These are phyloP conservation scores for Verticillium isaacii DNA, from an alignment of 2,329 filamentous ascomycete species.

Conservation along the genomic window DNA sequence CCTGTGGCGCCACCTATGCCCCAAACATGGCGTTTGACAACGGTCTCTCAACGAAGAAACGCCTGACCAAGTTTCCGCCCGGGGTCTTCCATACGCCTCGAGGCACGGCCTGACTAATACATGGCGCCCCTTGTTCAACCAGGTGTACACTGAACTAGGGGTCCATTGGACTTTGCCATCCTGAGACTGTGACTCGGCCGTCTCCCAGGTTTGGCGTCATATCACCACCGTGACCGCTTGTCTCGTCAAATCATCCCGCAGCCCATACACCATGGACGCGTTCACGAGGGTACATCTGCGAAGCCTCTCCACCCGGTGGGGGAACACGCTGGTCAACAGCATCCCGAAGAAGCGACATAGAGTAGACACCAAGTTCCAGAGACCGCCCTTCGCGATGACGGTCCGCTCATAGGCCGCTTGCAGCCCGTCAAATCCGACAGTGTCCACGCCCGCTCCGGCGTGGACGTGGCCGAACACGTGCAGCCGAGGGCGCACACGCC, in stretches of 20 bases:
- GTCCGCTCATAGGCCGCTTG: constrained; percentile 18
- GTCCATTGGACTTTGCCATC: too few relatives aligned
- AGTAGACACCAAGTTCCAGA: neutral
- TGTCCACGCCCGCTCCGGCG: constrained; percentile 24
- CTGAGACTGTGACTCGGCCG: too few relatives aligned
- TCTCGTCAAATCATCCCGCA: neutral
- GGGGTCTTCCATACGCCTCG: too few relatives aligned
- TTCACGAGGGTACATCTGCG: neutral
- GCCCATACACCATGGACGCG: constrained; percentile 1
- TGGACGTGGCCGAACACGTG: constrained; percentile 35
- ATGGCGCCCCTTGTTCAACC: too few relatives aligned
- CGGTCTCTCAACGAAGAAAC: too few relatives aligned
- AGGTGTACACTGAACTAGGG: too few relatives aligned
- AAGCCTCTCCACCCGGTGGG: neutral
- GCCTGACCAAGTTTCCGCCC: too few relatives aligned
- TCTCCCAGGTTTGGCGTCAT: neutral
- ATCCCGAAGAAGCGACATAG: too few relatives aligned
- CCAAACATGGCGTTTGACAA: too few relatives aligned
- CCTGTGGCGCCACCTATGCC: too few relatives aligned
- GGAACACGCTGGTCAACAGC: neutral
- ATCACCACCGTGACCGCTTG: neutral
- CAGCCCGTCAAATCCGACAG: constrained; percentile 21
- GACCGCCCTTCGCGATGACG: neutral
- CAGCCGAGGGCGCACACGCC: constrained; percentile 23
- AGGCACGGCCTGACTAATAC: too few relatives aligned